Base-by-base conservation (phyloP, 176 grass and related monocot genomes). In the Stipa capillata region DNA sequence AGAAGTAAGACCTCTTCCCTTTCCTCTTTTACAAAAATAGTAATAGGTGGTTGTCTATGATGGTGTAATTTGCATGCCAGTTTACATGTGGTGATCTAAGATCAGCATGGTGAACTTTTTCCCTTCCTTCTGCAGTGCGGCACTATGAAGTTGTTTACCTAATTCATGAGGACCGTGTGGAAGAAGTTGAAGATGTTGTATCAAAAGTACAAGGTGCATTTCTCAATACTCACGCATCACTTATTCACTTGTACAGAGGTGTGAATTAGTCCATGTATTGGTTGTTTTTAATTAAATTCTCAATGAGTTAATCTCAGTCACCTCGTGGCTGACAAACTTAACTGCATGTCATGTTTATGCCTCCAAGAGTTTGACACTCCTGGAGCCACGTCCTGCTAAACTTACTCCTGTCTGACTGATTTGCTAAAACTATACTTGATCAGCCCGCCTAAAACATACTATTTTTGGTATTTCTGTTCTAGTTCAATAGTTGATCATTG, bases 141-240 rank as follows among this genome's bases (percentile, higher is more conserved):
- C 92, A 98, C 64, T 94, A 94, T 60, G 91, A 94, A 81, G 89
- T 98, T 25, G 91, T 98, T 76, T 94, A 94, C 81, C 83, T 94
- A 53, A 98, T 94, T 78, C 92, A 98, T 56, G 87, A 94, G 87
- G 88, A 93, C 11, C 80, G 25, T 37, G 69, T 87, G n/a, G 87
- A 92, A 65, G 90, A 94, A 76, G 87, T 89, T 88, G 95, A 98
- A 65, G 76, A 78, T 58, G 85, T 98, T 24, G 45, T 94, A 67
- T 82, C 92, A 35, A 94, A 98, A 94, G 85, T 92, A 39, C 92
- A 93, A 98, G 95, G 95, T 98, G 54, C 18, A 29, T 83, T 82
- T 69, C 8, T 79, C 40, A 47, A 58, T 24, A 65, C 50, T 60
- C 14, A 3, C 1, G 2, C 50, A 11, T 47, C 42, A 17, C 24